Evolutionary conservation across 1,284 basidiomycete species (phyloP), one percentile per base, ranked within the genome.

Genomic region (Melampsora americana): DNA sequence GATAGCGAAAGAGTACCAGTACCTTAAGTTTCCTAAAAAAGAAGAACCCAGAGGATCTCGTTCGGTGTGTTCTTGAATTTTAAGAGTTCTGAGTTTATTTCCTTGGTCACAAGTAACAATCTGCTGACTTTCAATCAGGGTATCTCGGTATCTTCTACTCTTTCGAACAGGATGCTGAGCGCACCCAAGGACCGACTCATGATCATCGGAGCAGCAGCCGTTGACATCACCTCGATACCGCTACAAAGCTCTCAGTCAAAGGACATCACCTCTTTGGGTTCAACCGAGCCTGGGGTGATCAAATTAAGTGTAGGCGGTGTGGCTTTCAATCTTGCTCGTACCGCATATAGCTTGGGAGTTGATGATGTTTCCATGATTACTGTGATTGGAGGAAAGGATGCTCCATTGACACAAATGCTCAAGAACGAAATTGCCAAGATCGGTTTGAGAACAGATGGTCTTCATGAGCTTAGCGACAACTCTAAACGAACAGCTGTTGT

Each of bases 291-390:
- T 0, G 96, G 95, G 11, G 84, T 81, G 1, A 88, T 98, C 18
- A 84, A 85, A 1, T 79, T 95, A 35, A 88, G 90, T 0, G 85
- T 92, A 0, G 96, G 96, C 1, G 96, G 96, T 16, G 96, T 99
- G 2, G 94, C 88, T 0, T 88, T 95, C 30, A 99, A 99, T 82
- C 89, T 99, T 65, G 92, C 95, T 0, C 92, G 96, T 81, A 92
- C 93, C 0, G 87, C 93, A 1, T 88, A 91, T 79, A 86, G 90
- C 28, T 81, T 90, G 9, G 82, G 89, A 39, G 23, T 66, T 1
- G 42, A 78, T 6, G 65, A 81, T 12, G 84, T 85, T 11, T 77
- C 82, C 62, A 81, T 87, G n/a, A 80, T 87, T 26, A 83, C 86
- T 0, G 82, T 84, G 0, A 79, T 85, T 5, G 85, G 83, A 11